Evolutionary conservation across 345 rosid genomes (phyloP).

Genomic region (Clarkia xantiana): DNA sequence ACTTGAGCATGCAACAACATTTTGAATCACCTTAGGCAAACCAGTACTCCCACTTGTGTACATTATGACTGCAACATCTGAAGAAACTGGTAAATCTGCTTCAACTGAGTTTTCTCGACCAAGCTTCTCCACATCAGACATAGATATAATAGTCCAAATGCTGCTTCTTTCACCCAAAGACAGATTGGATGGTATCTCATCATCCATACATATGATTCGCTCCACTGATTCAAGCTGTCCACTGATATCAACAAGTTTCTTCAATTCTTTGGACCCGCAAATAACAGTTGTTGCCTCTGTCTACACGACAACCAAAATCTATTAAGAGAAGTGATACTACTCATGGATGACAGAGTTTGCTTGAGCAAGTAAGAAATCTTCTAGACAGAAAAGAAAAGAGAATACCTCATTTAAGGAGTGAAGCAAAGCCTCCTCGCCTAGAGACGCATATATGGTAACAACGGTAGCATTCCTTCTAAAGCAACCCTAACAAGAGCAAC

Average conservation of each 20-base stretch:
- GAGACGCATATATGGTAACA: slow-evolving; percentile 86
- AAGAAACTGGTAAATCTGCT: slow-evolving; percentile 57
- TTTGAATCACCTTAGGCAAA: slow-evolving; percentile 54
- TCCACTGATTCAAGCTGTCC: slow-evolving; percentile 86
- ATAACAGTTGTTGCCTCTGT: slow-evolving; percentile 69
- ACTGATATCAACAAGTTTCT: slow-evolving; percentile 45
- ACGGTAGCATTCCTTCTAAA: slow-evolving; percentile 60
- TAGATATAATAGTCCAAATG: slow-evolving; percentile 43
- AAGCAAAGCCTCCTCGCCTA: slow-evolving; percentile 73
- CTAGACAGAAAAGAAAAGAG: neutral
- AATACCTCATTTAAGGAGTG: slow-evolving; percentile 79
- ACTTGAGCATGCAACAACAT: no score
- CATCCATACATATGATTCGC: slow-evolving; percentile 69
- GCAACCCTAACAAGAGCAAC: slow-evolving; percentile 50
- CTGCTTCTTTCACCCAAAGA: slow-evolving; percentile 14
- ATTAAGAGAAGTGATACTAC: no score
- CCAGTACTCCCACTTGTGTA: slow-evolving; percentile 96
- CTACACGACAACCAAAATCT: slow-evolving; percentile 18
- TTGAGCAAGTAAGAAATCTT: neutral
- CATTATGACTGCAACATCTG: slow-evolving; percentile 66
- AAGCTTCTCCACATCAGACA: slow-evolving; percentile 62
- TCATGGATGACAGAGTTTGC: no score
- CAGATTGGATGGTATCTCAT: slow-evolving; percentile 51
- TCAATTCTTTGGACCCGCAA: slow-evolving; percentile 62
- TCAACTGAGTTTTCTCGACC: slow-evolving; percentile 38